phyloP scores from a whole-genome alignment of 208 protist genomes.

The Acanthamoeba castellanii region DNA sequence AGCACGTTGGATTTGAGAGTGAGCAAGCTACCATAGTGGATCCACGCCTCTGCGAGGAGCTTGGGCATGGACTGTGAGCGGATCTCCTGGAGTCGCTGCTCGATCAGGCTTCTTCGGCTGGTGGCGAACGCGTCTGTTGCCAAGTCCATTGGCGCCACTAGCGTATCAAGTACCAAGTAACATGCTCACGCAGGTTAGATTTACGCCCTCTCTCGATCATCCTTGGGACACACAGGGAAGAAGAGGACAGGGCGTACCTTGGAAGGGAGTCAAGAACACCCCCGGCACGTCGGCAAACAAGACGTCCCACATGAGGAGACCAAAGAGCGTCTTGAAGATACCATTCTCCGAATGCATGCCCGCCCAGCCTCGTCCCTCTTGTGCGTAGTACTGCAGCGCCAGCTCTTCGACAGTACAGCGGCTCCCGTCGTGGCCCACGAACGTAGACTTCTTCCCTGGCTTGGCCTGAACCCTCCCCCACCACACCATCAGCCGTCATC shows the following conservation, averaged over 20 bases:
- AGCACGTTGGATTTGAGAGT: too few species aligned
- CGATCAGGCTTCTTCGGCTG: background rate
- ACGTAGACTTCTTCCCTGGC: conserved; percentile 19
- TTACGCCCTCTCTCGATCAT: too few species aligned
- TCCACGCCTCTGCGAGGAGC: background rate
- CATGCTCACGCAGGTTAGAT: too few species aligned
- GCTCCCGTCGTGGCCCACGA: background rate
- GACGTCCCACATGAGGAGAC: conserved; percentile 58
- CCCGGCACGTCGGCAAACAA: conserved; percentile 35
- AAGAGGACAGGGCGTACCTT: background rate
- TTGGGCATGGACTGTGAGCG: background rate
- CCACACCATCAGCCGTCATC: too few species aligned
- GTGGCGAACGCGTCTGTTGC: background rate
- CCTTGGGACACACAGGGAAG: too few species aligned
- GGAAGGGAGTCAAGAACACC: conserved; percentile 38
- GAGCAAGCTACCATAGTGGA: conserved; percentile 20
- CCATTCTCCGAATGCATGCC: conserved; percentile 35
- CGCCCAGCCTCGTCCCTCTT: background rate
- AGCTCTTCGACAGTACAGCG: conserved; percentile 38
- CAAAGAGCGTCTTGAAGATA: conserved; percentile 40
- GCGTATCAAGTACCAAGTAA: background rate
- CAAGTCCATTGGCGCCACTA: conserved; percentile 45
- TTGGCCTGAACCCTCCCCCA: too few species aligned
- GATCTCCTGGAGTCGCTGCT: background rate
- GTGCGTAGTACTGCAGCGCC: conserved; percentile 15